Evolutionary conservation across 75 land plant species (phyloP).

Genomic region (Sequoia sempervirens): DNA sequence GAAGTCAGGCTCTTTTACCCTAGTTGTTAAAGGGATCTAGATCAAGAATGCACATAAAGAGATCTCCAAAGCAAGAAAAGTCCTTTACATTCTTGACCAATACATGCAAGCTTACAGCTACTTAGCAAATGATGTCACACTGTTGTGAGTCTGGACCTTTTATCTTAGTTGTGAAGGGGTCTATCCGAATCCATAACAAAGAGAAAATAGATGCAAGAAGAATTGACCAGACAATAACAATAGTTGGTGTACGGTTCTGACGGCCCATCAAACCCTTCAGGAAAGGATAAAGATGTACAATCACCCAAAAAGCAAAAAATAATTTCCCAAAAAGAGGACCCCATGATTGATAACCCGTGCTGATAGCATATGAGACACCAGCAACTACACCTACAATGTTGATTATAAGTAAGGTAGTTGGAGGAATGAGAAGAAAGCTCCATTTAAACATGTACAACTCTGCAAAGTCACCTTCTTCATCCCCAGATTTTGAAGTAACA

Average conservation of each 20-base stretch:
- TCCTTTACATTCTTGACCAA: background rate
- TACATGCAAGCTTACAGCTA: background rate
- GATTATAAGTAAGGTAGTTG: slow-evolving; percentile 71
- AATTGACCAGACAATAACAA: slow-evolving; percentile 82
- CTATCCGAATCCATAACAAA: slow-evolving; percentile 69
- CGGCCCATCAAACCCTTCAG: slow-evolving; percentile 88
- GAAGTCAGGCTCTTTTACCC: slow-evolving; percentile 58
- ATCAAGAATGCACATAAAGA: background rate
- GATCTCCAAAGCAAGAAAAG: background rate
- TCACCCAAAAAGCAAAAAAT: slow-evolving; percentile 93
- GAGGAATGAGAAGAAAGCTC: slow-evolving; percentile 80
- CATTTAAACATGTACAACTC: slow-evolving; percentile 84
- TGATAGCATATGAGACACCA: slow-evolving; percentile 79
- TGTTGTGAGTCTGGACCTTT: slow-evolving; percentile 51
- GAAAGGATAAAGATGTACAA: slow-evolving; percentile 83
- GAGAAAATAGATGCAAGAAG: slow-evolving; percentile 88
- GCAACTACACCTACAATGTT: slow-evolving; percentile 87
- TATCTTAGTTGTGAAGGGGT: slow-evolving; percentile 68
- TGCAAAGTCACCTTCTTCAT: slow-evolving; percentile 74
- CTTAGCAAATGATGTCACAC: slow-evolving; percentile 65
- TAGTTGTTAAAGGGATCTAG: slow-evolving; percentile 12
- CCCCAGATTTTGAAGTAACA: slow-evolving; percentile 82
- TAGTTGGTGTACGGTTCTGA: slow-evolving; percentile 86
- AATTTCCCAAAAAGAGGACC: slow-evolving; percentile 88
- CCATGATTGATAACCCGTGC: slow-evolving; percentile 89